Evolutionary conservation across 129 eudicot genomes (phyloP).

Genomic region (Ambrosia artemisiifolia): DNA sequence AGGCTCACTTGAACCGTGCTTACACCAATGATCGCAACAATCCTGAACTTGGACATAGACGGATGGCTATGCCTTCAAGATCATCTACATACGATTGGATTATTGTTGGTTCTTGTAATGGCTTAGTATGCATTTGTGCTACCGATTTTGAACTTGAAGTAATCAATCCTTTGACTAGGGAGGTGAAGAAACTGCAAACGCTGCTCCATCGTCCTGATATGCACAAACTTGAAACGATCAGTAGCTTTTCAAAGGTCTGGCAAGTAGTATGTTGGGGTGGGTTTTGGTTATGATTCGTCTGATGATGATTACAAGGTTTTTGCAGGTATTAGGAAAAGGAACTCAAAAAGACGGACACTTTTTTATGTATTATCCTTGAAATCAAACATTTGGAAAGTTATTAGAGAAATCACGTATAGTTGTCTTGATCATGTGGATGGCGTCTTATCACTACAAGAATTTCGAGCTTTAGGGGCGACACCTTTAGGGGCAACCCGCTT

Average conservation of each 20-base stretch:
- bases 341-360: background rate
- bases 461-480: too few relatives aligned
- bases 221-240: background rate
- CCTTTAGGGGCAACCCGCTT: too few relatives aligned
- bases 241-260: too few relatives aligned
- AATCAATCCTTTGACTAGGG: background rate
- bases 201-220: background rate
- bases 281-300: background rate
- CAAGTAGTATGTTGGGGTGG: background rate
- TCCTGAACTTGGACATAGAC: background rate
- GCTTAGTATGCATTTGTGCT: background rate
- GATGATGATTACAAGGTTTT: background rate
- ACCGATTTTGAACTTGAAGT: background rate
- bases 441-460: background rate
- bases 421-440: background rate
- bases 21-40: background rate
- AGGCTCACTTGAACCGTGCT: background rate
- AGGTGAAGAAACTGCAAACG: background rate
- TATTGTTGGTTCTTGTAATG: background rate
- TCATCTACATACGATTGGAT: too few relatives aligned
- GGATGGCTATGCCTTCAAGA: background rate
- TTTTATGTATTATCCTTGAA: background rate
- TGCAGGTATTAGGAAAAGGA: background rate
- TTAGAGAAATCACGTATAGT: background rate
- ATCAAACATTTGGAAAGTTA: background rate